These are phyloP conservation scores for Heimioporus sp. DNA, from an alignment of 768 basidiomycete species.

Conservation along the genomic window DNA sequence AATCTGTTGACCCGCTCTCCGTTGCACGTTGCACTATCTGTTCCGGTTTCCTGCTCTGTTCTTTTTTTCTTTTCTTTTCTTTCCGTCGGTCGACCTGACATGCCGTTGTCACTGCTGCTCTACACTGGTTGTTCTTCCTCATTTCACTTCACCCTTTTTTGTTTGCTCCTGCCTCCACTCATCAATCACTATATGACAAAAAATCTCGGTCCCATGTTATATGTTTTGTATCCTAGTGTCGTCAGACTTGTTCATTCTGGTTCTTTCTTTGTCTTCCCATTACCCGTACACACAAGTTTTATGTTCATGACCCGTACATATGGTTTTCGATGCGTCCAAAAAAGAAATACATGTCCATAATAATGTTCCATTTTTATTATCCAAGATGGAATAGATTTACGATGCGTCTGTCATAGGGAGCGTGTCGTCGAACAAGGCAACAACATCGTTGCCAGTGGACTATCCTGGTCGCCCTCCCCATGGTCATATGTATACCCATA, in stretches of 20 bases:
- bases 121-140: constrained; percentile 10
- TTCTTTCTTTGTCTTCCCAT: constrained; percentile 4
- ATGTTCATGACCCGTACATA: constrained; percentile 13
- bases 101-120: constrained; percentile 14
- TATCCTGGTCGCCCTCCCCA: too few species aligned
- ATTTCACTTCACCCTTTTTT: background rate
- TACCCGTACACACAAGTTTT: constrained; percentile 16
- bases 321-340: background rate
- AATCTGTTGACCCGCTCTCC: constrained; percentile 14
- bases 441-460: background rate
- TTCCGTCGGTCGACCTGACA: constrained; percentile 5
- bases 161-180: constrained; percentile 7
- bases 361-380: too few species aligned
- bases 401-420: too few species aligned
- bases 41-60: constrained; percentile 20
- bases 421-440: background rate
- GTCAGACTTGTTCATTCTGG: constrained; percentile 1
- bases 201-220: constrained; percentile 23
- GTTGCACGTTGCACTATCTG: constrained; percentile 3
- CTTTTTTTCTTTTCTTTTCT: background rate
- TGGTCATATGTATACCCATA: too few species aligned
- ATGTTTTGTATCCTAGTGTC: constrained; percentile 31
- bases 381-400: too few species aligned
- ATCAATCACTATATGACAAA: constrained; percentile 25
- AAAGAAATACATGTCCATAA: background rate